A percentile compares a stretch with the other conserved stretches of the same genome.
Conservation (phyloP, 352 stramenopile genomes). For the Phytopythium aichiense region DNA sequence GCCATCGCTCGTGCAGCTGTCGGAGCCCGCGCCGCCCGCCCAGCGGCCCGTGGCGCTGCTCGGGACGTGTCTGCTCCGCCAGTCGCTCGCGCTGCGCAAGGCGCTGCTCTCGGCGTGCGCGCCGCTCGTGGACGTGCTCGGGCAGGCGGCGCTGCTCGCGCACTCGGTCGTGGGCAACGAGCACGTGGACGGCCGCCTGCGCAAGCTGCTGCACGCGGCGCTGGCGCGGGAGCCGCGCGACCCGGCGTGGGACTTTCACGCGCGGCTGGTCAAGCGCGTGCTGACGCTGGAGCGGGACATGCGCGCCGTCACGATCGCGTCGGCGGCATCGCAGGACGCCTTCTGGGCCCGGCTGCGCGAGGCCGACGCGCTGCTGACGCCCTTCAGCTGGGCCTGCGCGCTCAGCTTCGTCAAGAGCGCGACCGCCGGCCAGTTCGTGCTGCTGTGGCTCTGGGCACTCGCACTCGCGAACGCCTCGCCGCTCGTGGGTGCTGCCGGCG, state of each 20-base stretch:
- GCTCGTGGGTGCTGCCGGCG: conserved; percentile 8
- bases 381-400: conserved; percentile 40
- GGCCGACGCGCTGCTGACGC: conserved; percentile 32
- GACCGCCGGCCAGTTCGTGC: conserved; percentile 35
- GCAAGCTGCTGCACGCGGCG: conserved; percentile 4
- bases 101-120: conserved; percentile 18
- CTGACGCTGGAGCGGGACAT: conserved; percentile 22
- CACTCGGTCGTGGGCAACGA: conserved; percentile 14
- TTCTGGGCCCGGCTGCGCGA: conserved; percentile 32
- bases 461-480: conserved; percentile 12
- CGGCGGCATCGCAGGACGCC: conserved; percentile 9
- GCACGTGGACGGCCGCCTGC: conserved; percentile 9
- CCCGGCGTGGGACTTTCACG: conserved; percentile 12
- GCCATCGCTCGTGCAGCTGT: neutral
- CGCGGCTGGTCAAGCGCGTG: conserved; percentile 20
- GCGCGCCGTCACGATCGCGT: conserved; percentile 9
- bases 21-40: neutral
- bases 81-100: conserved; percentile 23
- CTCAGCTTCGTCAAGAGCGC: conserved; percentile 29
- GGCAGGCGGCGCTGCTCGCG: conserved; percentile 13
- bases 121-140: conserved; percentile 12
- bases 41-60: conserved; percentile 8
- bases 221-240: conserved; percentile 2
- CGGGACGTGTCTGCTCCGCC: conserved; percentile 23
- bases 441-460: conserved; percentile 48